Base-by-base conservation (phyloP, 805 yeast genomes). In the Clavispora santaluciae region DNA sequence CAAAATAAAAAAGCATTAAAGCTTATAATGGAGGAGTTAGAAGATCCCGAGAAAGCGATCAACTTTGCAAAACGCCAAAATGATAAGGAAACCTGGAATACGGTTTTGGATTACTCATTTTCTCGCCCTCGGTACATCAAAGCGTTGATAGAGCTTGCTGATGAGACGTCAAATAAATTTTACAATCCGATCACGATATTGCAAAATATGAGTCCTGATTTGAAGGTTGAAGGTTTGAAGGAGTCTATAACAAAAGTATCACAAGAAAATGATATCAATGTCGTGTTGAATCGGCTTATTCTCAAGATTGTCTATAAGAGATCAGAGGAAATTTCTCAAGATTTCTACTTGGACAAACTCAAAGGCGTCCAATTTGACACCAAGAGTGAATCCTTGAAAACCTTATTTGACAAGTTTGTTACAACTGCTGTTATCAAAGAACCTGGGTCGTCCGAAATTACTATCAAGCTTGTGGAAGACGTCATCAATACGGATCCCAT, bases 11-110 rank as follows among this genome's bases (percentile, higher is more conserved):
- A 78, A 45, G 98, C 98, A 0, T 63, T 91, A 51, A 74, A 70
- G 42, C 66, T 93, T 33, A 88, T 93, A 12, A 79, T 89, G 29
- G 83, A 86, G 48, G 75, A 86, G 50, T 63, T 90, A 38, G 73
- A 82, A 40, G 93, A 91, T 56, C 91, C 96, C 0, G 74, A 75
- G 30, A 71, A 76, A 48, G 98, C 98, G 0, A 84, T 93, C 18
- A 73, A 72, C 13, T 93, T 89, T 70, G 93, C 90, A 1, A 74
- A 71, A 38, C 72, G 72, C 9, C 77, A 74, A 35, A 78, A 80
- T 38, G 95, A 88, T 51, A 60, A 68, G 17, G 95, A 86, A n/a
- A 64, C 88, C 9, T 89, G 96, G 95, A 79, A 79, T 31, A 78
- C 80, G 35, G 68, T 91, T 45, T 63, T 91, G 9, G 80, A 78